These are phyloP conservation scores for Leishmania martiniquensis DNA, from an alignment of 208 protist genomes.

Conservation along the genomic window DNA sequence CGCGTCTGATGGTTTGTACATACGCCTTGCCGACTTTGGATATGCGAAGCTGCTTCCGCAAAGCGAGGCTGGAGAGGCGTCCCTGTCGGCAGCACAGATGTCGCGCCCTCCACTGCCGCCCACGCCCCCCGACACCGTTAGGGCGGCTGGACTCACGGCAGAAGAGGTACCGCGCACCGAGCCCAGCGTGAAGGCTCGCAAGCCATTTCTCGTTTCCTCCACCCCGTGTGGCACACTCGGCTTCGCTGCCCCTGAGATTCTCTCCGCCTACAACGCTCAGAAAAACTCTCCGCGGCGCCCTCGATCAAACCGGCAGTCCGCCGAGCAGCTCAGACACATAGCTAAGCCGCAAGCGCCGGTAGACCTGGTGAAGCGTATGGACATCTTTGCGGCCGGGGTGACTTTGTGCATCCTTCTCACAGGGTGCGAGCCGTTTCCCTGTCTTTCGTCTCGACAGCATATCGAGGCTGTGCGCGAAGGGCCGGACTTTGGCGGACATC, in stretches of 20 bases:
- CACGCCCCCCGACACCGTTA: slow-evolving; percentile 4
- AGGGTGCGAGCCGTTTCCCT: slow-evolving; percentile 59
- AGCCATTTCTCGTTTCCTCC: slow-evolving; percentile 28
- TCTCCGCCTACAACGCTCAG: slow-evolving; percentile 45
- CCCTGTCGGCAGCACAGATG: slow-evolving; percentile 1
- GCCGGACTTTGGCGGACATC: slow-evolving; percentile 40
- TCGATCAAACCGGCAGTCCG: slow-evolving; percentile 9
- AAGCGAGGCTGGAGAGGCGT: slow-evolving; percentile 8
- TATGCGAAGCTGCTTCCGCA: slow-evolving; percentile 45
- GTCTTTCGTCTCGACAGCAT: slow-evolving; percentile 42
- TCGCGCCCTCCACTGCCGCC: slow-evolving; percentile 6
- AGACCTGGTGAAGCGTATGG: slow-evolving; percentile 56
- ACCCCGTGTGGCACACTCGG: slow-evolving; percentile 58
- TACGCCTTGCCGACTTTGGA: slow-evolving; percentile 56
- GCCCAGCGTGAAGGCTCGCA: slow-evolving; percentile 6
- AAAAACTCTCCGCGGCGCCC: slow-evolving; percentile 15
- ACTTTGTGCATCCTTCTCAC: slow-evolving; percentile 62
- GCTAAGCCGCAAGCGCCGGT: slow-evolving; percentile 34
- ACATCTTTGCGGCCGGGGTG: slow-evolving; percentile 68
- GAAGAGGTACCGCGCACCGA: slow-evolving; percentile 3
- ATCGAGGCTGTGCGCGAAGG: slow-evolving; percentile 46
- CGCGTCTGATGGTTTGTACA: slow-evolving; percentile 30
- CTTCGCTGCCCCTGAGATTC: slow-evolving; percentile 61
- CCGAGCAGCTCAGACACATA: neutral
- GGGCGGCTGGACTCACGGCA: neutral